Evolutionary conservation across 495 filamentous ascomycete species (phyloP).

Genomic region (Terfezia claveryi): DNA sequence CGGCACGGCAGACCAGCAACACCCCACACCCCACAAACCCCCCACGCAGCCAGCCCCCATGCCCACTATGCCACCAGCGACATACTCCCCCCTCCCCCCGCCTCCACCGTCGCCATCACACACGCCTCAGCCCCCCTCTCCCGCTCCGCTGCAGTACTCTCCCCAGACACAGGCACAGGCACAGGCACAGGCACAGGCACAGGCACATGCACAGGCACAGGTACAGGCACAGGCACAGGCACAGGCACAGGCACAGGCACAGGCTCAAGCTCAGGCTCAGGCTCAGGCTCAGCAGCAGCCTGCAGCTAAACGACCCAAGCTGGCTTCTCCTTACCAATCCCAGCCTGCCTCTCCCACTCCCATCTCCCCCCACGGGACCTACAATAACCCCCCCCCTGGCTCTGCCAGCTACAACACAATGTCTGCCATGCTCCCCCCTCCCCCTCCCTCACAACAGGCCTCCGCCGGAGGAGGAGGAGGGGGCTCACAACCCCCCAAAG

Average conservation of each 20-base stretch:
- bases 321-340: slow-evolving; percentile 12
- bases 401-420: not conserved
- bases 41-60: not conserved
- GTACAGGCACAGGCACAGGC: not conserved
- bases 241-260: slow-evolving; percentile 5
- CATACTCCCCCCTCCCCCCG: slow-evolving; percentile 21
- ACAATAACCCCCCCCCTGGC: not conserved
- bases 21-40: not conserved
- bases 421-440: not conserved
- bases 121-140: slow-evolving; percentile 55
- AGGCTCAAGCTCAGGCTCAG: not conserved
- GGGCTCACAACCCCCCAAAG: slow-evolving; percentile 4
- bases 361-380: slow-evolving; percentile 3
- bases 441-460: not conserved
- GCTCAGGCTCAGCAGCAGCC: slow-evolving; percentile 7
- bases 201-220: not conserved
- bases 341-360: not conserved
- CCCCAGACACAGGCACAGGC: slow-evolving; percentile 23
- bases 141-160: slow-evolving; percentile 75
- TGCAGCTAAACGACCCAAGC: slow-evolving; percentile 5
- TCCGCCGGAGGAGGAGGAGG: not conserved
- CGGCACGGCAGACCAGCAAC: not conserved
- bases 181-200: slow-evolving; percentile 14
- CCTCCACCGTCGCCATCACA: slow-evolving; percentile 8
- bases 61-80: slow-evolving; percentile 6